A percentile compares a stretch with the other conserved stretches of the same genome.
phyloP scores from a whole-genome alignment of 306 rosid species.

The Styphnolobium japonicum region DNA sequence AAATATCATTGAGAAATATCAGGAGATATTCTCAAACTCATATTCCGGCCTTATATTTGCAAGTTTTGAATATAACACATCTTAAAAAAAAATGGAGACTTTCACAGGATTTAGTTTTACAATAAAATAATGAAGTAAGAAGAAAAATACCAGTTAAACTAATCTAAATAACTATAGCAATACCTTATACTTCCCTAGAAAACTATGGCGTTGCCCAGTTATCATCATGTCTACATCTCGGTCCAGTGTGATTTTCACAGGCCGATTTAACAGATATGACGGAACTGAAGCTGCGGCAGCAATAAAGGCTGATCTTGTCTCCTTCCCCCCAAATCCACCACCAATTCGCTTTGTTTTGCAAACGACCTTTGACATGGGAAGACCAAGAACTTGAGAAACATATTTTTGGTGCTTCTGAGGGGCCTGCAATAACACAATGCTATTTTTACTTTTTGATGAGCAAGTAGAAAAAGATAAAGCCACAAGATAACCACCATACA shows the following conservation, averaged over 20 bases:
- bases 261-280: slow-evolving; percentile 74
- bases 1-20: slow-evolving; percentile 14
- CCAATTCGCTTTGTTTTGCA: slow-evolving; percentile 97
- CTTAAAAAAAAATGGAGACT: not conserved
- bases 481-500: not conserved
- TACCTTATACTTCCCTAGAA: slow-evolving; percentile 95
- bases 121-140: not conserved
- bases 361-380: slow-evolving; percentile 92
- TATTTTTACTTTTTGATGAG: not conserved
- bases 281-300: slow-evolving; percentile 93
- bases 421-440: slow-evolving; percentile 52
- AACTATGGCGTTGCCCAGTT: slow-evolving; percentile 95
- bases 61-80: not conserved
- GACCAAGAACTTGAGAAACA: slow-evolving; percentile 80
- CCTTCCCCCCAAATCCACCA: slow-evolving; percentile 99
- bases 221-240: slow-evolving; percentile 93
- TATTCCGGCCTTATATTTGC: not conserved
- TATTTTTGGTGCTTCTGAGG: slow-evolving; percentile 97
- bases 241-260: slow-evolving; percentile 82
- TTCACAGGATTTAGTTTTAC: not conserved
- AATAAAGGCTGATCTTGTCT: slow-evolving; percentile 81
- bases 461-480: not conserved
- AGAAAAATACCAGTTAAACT: slow-evolving; percentile 11
- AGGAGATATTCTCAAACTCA: slow-evolving; percentile 10
- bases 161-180: not conserved